These are phyloP conservation scores for Pyricularia sp. DNA, from an alignment of 2,329 filamentous ascomycete genomes.

Conservation along the genomic window DNA sequence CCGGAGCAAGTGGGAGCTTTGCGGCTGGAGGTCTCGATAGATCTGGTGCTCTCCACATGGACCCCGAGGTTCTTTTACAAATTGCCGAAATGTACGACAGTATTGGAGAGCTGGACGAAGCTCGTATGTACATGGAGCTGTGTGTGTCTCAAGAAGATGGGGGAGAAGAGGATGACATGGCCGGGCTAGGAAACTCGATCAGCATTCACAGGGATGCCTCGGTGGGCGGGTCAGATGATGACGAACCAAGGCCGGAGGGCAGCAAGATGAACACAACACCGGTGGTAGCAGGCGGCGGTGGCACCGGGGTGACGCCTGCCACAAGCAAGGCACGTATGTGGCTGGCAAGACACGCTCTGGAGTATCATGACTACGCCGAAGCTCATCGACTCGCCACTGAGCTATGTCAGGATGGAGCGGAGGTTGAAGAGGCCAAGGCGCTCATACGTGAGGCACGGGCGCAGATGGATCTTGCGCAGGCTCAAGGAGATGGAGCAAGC, in stretches of 20 bases:
- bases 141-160: conserved; percentile 89
- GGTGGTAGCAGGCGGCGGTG: conserved; percentile 27
- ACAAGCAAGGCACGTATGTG: conserved; percentile 91
- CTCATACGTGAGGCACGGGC: conserved; percentile 79
- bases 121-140: conserved; percentile 91
- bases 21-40: conserved; percentile 38
- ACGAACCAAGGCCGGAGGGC: neutral
- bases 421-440: conserved; percentile 95
- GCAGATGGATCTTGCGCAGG: conserved; percentile 44
- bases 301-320: conserved; percentile 80
- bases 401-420: conserved; percentile 88
- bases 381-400: conserved; percentile 80
- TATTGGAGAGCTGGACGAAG: conserved; percentile 67
- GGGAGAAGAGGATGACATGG: conserved; percentile 17
- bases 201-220: conserved; percentile 41
- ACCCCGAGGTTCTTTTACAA: conserved; percentile 83
- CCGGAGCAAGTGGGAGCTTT: conserved; percentile 32
- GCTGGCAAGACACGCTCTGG: conserved; percentile 78
- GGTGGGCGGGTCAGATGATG: conserved; percentile 26
- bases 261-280: conserved; percentile 25
- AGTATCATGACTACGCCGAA: conserved; percentile 62
- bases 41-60: conserved; percentile 51
- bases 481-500: neutral
- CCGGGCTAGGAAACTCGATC: conserved; percentile 36
- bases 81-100: conserved; percentile 86